A percentile compares a stretch with the other conserved stretches of the same genome.
Evolutionary conservation across 2,329 filamentous ascomycete species (phyloP).

Genomic region (Coniella vitis): DNA sequence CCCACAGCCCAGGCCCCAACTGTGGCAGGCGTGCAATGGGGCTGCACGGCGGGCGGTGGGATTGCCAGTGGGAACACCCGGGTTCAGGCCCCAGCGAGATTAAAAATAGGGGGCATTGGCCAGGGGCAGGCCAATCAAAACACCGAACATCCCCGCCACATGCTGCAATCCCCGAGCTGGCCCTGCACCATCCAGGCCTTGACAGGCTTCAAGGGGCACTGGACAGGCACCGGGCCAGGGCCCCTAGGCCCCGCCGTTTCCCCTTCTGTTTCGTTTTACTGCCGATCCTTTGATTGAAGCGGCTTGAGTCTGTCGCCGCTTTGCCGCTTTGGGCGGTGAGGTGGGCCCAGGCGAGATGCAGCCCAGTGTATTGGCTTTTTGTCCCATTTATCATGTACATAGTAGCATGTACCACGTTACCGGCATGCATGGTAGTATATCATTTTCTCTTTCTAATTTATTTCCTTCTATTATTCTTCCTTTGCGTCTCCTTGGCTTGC

Average conservation of each 20-base stretch:
- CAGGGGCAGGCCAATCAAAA: not conserved
- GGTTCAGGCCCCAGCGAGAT: not conserved
- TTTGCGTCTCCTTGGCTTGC: no score
- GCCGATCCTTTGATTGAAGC: not conserved
- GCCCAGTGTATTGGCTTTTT: no score
- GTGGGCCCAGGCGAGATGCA: no score
- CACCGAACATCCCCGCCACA: not conserved
- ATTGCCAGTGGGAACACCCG: not conserved
- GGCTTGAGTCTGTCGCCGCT: no score
- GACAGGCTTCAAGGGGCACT: no score
- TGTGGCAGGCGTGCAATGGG: not conserved
- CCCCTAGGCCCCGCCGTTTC: not conserved
- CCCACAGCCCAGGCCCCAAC: not conserved
- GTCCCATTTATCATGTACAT: no score
- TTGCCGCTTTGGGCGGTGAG: no score
- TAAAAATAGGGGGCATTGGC: slow-evolving; percentile 5
- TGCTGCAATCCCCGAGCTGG: not conserved
- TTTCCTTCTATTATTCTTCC: no score
- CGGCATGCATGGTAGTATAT: no score
- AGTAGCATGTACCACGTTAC: no score
- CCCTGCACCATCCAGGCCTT: not conserved
- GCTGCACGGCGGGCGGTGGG: not conserved
- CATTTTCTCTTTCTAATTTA: no score
- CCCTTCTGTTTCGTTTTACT: not conserved
- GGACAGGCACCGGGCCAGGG: no score